Evolutionary conservation across 2,329 filamentous ascomycete genomes (phyloP).

Genomic region (Fusarium sp.): DNA sequence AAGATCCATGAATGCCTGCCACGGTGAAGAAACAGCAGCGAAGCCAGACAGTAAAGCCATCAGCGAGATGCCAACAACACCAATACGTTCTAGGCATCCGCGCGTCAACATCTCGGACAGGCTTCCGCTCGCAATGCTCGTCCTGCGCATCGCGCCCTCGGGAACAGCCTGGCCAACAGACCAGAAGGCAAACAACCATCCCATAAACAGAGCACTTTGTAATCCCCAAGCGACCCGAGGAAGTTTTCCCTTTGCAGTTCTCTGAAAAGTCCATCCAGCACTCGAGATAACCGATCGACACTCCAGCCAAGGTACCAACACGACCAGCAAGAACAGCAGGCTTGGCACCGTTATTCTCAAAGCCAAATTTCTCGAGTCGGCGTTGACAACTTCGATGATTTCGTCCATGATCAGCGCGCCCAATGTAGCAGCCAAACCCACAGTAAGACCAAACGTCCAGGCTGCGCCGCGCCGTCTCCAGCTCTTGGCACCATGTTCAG

Average conservation of each 20-base stretch:
- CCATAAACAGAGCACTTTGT: conserved; percentile 67
- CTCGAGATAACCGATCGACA: conserved; percentile 70
- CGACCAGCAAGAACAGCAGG: conserved; percentile 75
- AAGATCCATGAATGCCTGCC: conserved; percentile 80
- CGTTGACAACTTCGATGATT: conserved; percentile 78
- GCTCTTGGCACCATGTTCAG: conserved; percentile 64
- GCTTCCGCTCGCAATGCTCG: conserved; percentile 39
- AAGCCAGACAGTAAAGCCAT: conserved; percentile 92
- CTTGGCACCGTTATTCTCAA: conserved; percentile 75
- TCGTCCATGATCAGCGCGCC: conserved; percentile 86
- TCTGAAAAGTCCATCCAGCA: conserved; percentile 69
- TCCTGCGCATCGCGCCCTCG: conserved; percentile 42
- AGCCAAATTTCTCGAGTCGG: conserved; percentile 72
- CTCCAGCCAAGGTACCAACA: conserved; percentile 81
- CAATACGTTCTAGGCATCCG: conserved; percentile 74
- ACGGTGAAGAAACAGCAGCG: conserved; percentile 85
- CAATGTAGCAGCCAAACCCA: conserved; percentile 79
- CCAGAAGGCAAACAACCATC: conserved; percentile 82
- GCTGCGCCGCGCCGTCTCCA: conserved; percentile 63
- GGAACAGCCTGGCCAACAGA: conserved; percentile 73
- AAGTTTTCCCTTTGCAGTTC: conserved; percentile 63
- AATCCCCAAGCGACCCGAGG: conserved; percentile 71
- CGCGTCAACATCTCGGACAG: conserved; percentile 54
- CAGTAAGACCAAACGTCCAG: conserved; percentile 77
- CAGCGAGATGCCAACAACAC: conserved; percentile 83